Conservation (phyloP, 345 rosid species). For the Combretum micranthum region DNA sequence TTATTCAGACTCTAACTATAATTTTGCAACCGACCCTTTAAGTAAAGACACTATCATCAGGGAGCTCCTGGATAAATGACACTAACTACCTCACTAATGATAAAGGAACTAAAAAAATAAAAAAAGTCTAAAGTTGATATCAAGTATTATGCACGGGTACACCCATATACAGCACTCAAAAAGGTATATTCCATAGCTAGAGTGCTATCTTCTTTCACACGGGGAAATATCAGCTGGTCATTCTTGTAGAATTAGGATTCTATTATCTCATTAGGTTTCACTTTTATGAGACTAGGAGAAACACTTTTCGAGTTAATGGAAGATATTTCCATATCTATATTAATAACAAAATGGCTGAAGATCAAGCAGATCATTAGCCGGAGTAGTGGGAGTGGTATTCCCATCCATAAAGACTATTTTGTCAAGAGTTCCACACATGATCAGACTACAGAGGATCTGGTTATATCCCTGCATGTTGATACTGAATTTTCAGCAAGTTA, state of each 20-base stretch:
- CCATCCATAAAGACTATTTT: constrained; percentile 21
- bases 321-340: constrained; percentile 19
- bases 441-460: constrained; percentile 10
- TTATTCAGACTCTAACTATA: constrained; percentile 13
- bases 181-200: constrained; percentile 18
- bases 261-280: constrained; percentile 20
- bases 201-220: background rate
- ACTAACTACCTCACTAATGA: constrained; percentile 3
- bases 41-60: background rate
- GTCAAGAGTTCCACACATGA: constrained; percentile 5
- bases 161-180: constrained; percentile 16
- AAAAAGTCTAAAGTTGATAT: background rate
- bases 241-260: constrained; percentile 33
- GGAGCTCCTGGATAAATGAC: constrained; percentile 23
- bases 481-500: constrained; percentile 8
- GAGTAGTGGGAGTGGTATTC: constrained; percentile 18
- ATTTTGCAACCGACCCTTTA: background rate
- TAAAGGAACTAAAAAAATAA: constrained; percentile 1
- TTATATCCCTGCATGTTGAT: constrained; percentile 20
- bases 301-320: constrained; percentile 1
- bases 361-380: constrained; percentile 15
- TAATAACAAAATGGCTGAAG: constrained; percentile 18
- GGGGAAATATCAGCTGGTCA: constrained; percentile 7
- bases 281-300: constrained; percentile 22
- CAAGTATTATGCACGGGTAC: background rate